phyloP scores from a whole-genome alignment of 257 asterid genomes.

The Ocimum tenuiflorum region DNA sequence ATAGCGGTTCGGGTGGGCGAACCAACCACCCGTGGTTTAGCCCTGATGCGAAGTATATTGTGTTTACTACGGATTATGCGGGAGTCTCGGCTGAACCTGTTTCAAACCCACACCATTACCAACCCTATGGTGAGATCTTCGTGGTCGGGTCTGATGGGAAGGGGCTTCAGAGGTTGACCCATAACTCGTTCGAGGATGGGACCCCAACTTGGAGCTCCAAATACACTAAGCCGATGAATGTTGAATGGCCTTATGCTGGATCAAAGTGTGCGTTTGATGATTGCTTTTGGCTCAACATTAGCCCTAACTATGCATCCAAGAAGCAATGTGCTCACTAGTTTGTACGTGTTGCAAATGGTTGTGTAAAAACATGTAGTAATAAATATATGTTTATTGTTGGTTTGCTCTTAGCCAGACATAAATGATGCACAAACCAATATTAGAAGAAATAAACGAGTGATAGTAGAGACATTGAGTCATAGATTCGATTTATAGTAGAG shows the following conservation, averaged over 20 bases:
- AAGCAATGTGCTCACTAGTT: constrained; percentile 9
- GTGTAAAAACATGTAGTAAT: too few relatives aligned
- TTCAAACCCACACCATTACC: constrained; percentile 74
- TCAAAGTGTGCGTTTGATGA: constrained; percentile 58
- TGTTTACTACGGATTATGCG: constrained; percentile 72
- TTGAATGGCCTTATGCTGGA: constrained; percentile 49
- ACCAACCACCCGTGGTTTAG: constrained; percentile 88
- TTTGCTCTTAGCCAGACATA: too few relatives aligned
- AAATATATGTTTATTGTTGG: too few relatives aligned
- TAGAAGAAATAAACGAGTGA: too few relatives aligned
- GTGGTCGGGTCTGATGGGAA: constrained; percentile 64
- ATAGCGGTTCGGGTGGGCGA: constrained; percentile 75
- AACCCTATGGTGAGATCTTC: constrained; percentile 81
- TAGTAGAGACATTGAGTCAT: too few relatives aligned
- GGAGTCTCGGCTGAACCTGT: constrained; percentile 89
- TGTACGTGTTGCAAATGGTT: background rate
- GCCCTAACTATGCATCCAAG: background rate
- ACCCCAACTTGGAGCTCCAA: constrained; percentile 75
- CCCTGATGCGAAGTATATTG: constrained; percentile 66
- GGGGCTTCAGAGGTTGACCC: constrained; percentile 53
- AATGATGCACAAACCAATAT: too few relatives aligned
- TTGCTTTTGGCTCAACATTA: constrained; percentile 59
- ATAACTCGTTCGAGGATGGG: constrained; percentile 77
- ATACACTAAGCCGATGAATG: constrained; percentile 32
- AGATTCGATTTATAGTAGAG: too few relatives aligned